phyloP scores from a whole-genome alignment of 2,329 filamentous ascomycete species.

The Paracoccidioides lutzii region DNA sequence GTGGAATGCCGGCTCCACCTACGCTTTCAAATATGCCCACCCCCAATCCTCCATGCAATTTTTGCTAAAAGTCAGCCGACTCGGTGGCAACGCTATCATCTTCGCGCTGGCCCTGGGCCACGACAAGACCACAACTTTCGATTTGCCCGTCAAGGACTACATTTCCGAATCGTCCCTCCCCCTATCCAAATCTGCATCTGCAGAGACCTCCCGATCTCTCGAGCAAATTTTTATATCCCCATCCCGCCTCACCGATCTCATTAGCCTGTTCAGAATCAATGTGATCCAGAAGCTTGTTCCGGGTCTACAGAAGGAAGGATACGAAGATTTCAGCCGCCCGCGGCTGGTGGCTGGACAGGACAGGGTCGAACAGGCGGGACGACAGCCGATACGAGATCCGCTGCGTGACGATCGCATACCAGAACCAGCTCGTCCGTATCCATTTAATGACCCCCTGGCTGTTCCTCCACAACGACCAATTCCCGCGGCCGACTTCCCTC shows the following conservation, averaged over 20 bases:
- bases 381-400: slow-evolving; percentile 36
- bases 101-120: slow-evolving; percentile 66
- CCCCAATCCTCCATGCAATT: slow-evolving; percentile 74
- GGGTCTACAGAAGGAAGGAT: slow-evolving; percentile 62
- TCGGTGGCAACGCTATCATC: slow-evolving; percentile 74
- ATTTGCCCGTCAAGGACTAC: slow-evolving; percentile 62
- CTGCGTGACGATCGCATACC: slow-evolving; percentile 42
- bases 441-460: slow-evolving; percentile 54
- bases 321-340: slow-evolving; percentile 44
- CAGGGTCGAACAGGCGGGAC: background rate
- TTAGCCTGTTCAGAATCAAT: slow-evolving; percentile 58
- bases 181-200: slow-evolving; percentile 25
- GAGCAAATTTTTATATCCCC: slow-evolving; percentile 60
- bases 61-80: slow-evolving; percentile 65
- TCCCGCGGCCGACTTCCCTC: slow-evolving; percentile 63
- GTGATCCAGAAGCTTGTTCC: slow-evolving; percentile 79
- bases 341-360: slow-evolving; percentile 5
- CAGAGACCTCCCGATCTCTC: slow-evolving; percentile 20
- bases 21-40: slow-evolving; percentile 79
- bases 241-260: slow-evolving; percentile 55
- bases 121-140: slow-evolving; percentile 67
- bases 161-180: slow-evolving; percentile 51
- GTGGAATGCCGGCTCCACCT: slow-evolving; percentile 66
- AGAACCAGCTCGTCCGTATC: slow-evolving; percentile 52
- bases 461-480: slow-evolving; percentile 47